Conservation (phyloP, 345 rosid species). For the Populus davidiana region DNA sequence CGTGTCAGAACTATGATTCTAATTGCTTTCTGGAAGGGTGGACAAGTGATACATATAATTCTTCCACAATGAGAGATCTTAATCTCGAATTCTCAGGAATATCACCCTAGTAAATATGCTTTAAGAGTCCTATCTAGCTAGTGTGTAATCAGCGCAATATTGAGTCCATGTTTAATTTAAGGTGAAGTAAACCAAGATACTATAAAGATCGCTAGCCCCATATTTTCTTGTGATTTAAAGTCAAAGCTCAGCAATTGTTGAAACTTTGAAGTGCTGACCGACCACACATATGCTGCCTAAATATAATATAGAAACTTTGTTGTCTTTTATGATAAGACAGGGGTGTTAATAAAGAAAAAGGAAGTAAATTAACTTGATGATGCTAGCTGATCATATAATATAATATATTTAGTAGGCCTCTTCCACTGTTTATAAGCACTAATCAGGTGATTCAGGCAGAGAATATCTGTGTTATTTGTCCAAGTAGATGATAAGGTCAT, state of each 20-base stretch:
- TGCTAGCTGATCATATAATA: too few species aligned
- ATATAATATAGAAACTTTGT: neutral
- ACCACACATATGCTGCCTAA: neutral
- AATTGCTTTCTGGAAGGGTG: neutral
- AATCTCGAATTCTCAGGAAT: neutral
- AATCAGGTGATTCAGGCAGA: neutral
- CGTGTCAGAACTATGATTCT: neutral
- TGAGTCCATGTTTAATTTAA: neutral
- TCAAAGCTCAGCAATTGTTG: neutral
- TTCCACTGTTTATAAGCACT: neutral
- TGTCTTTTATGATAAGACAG: neutral
- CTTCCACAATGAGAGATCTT: neutral
- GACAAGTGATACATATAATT: neutral
- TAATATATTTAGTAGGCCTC: neutral
- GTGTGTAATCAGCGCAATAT: neutral
- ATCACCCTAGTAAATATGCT: neutral
- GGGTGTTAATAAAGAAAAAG: neutral
- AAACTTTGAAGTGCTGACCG: neutral
- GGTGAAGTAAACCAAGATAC: neutral
- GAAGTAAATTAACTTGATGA: too few species aligned
- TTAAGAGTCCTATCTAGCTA: neutral
- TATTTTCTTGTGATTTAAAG: neutral
- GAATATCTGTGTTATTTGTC: neutral
- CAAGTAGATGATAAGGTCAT: neutral
- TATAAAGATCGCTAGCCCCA: neutral